Evolutionary conservation across 2,329 filamentous ascomycete genomes (phyloP), one percentile per base, ranked within the genome.

Genomic region (Cryoendolithus antarcticus): DNA sequence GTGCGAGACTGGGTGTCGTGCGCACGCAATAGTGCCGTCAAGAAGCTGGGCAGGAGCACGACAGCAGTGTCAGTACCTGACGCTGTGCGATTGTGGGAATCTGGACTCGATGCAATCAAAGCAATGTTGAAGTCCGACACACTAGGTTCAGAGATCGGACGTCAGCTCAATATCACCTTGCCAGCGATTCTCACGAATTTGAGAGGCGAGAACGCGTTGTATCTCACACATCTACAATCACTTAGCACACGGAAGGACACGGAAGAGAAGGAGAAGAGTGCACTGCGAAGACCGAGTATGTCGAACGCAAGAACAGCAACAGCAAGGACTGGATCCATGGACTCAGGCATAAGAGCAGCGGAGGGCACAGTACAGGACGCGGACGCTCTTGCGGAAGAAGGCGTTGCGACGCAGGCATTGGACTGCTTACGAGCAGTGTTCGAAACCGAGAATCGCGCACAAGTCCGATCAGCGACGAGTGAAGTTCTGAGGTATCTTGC

Each of bases 361-460:
- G 75, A 82, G 1, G 84, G 81, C 39, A 86, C 85, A 0, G 82
- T 84, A 1, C 80, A 80, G 15, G 89, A 95, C 55, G 86, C 86
- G 19, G 91, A 96, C 61, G 85, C 81, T 58, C 66, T 91, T 44
- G 88, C 86, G 2, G 88, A 96, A 61, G 80, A 94, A 63, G 83
- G 93, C 54, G 86, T 86, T 10, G 83, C 83, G 21, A 69, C 93
- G 6, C 67, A 93, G 45, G 89, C 91, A 4, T 70, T 94, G 50
- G 80, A 86, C 52, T 93, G 86, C 55, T 65, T 98, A 40, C 84
- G 89, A 61, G 79, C 82, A 51, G 83, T 95, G 34, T 94, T 93
- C 52, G 70, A 82, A 24, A 77, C 79, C 6, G 86, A 86, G 45
- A 93, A 86, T 54, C 72, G 85, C 40, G 72, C 77, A 6, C 89